phyloP scores from a whole-genome alignment of 1,139 yeast genomes.

The Geotrichum australiense region DNA sequence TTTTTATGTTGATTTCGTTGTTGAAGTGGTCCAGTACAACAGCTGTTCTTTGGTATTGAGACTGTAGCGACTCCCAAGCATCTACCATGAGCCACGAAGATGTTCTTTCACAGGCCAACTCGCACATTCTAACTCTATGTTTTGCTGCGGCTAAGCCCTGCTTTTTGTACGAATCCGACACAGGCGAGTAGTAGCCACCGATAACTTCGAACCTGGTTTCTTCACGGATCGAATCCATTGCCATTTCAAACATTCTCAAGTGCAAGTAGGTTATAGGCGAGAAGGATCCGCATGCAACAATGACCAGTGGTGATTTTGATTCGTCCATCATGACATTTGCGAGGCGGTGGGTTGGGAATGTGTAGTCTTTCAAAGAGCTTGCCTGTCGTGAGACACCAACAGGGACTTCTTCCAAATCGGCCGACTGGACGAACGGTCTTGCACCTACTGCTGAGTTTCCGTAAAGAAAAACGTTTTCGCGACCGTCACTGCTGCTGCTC shows the following conservation, averaged over 20 bases:
- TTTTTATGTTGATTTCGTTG: slow-evolving; percentile 82
- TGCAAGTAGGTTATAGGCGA: slow-evolving; percentile 94
- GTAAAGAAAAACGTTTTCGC: neutral
- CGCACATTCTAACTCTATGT: slow-evolving; percentile 96
- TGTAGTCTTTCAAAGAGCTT: slow-evolving; percentile 53
- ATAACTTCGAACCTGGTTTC: slow-evolving; percentile 89
- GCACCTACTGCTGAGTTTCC: slow-evolving; percentile 20
- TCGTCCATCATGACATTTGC: slow-evolving; percentile 66
- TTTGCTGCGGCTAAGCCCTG: slow-evolving; percentile 84
- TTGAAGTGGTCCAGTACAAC: slow-evolving; percentile 93
- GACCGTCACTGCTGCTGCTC: neutral
- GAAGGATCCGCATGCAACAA: slow-evolving; percentile 96
- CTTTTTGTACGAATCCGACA: slow-evolving; percentile 85
- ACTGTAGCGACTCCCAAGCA: slow-evolving; percentile 97
- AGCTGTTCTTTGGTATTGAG: slow-evolving; percentile 88
- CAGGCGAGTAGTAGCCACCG: slow-evolving; percentile 98
- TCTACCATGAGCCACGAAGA: slow-evolving; percentile 98
- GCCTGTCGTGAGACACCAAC: slow-evolving; percentile 90
- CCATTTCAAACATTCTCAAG: slow-evolving; percentile 97
- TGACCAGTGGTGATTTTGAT: slow-evolving; percentile 77
- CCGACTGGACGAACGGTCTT: slow-evolving; percentile 47
- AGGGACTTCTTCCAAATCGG: slow-evolving; percentile 95
- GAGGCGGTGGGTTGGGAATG: slow-evolving; percentile 80
- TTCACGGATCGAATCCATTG: slow-evolving; percentile 87
- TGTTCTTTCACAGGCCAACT: slow-evolving; percentile 94